A percentile compares a stretch with the other conserved stretches of the same genome.
phyloP scores from a whole-genome alignment of 352 stramenopile genomes.

The Blastocystis sp. region DNA sequence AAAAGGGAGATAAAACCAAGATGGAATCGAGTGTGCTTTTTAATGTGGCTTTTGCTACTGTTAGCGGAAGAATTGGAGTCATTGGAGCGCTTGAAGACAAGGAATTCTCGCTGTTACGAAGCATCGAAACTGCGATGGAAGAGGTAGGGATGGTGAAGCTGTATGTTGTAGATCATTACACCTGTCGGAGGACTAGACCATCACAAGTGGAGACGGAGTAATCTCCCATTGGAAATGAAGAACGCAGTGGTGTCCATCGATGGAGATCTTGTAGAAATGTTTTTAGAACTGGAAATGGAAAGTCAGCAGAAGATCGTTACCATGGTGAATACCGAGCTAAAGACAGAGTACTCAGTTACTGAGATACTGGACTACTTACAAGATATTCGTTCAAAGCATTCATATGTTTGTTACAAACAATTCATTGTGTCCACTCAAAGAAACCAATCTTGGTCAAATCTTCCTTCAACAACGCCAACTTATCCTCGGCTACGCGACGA shows the following conservation, averaged over 20 bases:
- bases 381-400: constrained; percentile 16
- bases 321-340: neutral
- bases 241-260: neutral
- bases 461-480: constrained; percentile 23
- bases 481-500: neutral
- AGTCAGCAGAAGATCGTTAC: neutral
- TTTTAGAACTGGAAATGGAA: constrained; percentile 9
- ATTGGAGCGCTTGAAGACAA: neutral
- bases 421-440: constrained; percentile 50
- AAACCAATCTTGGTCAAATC: constrained; percentile 58
- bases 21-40: neutral
- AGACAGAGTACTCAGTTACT: neutral
- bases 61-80: constrained; percentile 15
- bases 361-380: constrained; percentile 11
- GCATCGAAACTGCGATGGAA: neutral
- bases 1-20: neutral
- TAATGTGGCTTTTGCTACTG: constrained; percentile 10
- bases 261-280: constrained; percentile 42
- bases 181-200: constrained; percentile 27
- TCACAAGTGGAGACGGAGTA: neutral
- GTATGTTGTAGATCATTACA: neutral
- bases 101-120: neutral
- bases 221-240: neutral
- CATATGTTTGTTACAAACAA: constrained; percentile 55
- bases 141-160: neutral